Conservation (phyloP, 257 asterid genomes). For the Ilex aquifolium region DNA sequence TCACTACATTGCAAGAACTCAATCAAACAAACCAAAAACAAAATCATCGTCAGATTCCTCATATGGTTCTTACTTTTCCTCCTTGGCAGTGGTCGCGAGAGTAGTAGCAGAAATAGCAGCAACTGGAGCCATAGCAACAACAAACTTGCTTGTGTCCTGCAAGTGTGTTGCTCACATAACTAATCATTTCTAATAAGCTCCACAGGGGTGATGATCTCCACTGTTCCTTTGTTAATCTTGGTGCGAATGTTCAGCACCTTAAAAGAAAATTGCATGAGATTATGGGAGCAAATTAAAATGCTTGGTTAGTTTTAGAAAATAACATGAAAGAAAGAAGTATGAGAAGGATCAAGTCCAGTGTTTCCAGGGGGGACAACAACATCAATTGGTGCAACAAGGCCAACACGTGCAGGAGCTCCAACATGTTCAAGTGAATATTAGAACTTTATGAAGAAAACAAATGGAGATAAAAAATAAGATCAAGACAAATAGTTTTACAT, state of each 20-base stretch:
- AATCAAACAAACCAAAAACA: constrained; percentile 21
- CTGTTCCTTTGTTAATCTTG: constrained; percentile 35
- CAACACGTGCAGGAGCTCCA: constrained; percentile 38
- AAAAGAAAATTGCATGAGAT: not conserved
- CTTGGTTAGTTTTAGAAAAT: not conserved
- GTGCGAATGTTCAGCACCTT: constrained; percentile 37
- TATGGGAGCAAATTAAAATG: not conserved
- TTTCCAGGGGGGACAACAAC: constrained; percentile 38
- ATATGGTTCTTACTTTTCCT: constrained; percentile 21
- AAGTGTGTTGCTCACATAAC: not conserved
- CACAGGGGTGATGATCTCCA: constrained; percentile 36
- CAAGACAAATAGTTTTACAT: too few species aligned
- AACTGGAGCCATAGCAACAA: constrained; percentile 6
- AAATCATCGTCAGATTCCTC: constrained; percentile 27
- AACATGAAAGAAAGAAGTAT: constrained; percentile 41
- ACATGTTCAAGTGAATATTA: constrained; percentile 12
- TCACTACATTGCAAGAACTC: not conserved
- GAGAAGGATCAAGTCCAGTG: constrained; percentile 40
- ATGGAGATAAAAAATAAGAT: too few species aligned
- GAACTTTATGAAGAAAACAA: too few species aligned
- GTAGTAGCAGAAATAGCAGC: constrained; percentile 5
- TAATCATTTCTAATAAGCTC: constrained; percentile 13
- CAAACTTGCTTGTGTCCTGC: constrained; percentile 31
- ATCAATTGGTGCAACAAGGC: constrained; percentile 32
- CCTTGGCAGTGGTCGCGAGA: constrained; percentile 10